These are phyloP conservation scores for Aspergillus fructus DNA, from an alignment of 2,329 filamentous ascomycete species.

Conservation along the genomic window DNA sequence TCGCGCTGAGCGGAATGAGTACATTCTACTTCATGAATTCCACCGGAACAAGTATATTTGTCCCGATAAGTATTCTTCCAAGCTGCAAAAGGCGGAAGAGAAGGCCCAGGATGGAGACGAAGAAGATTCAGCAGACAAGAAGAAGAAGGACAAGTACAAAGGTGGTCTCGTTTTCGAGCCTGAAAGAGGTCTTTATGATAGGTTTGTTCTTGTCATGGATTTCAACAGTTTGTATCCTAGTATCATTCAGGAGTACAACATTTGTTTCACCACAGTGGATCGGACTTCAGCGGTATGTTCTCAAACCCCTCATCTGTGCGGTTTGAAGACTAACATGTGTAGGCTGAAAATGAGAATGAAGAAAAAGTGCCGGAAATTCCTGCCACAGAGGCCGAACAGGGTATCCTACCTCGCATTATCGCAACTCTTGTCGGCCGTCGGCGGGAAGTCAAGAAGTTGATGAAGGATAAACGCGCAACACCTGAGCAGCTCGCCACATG, in stretches of 20 bases:
- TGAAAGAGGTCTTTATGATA: conserved; percentile 96
- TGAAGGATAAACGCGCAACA: conserved; percentile 91
- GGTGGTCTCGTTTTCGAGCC: conserved; percentile 98
- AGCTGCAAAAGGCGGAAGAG: conserved; percentile 70
- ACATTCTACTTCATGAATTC: conserved; percentile 97
- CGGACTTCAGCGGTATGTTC: conserved; percentile 65
- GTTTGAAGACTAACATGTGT: conserved; percentile 13
- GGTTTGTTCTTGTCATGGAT: conserved; percentile 98
- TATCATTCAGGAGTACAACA: conserved; percentile 99
- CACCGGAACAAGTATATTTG: conserved; percentile 97
- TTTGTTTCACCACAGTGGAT: conserved; percentile 97
- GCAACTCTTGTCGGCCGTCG: conserved; percentile 85
- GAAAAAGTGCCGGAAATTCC: conserved; percentile 89
- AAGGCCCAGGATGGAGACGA: conserved; percentile 67
- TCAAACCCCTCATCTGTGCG: not conserved
- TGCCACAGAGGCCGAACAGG: conserved; percentile 67
- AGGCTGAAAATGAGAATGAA: conserved; percentile 67
- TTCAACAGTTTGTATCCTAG: conserved; percentile 99
- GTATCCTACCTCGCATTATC: conserved; percentile 87
- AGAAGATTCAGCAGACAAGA: conserved; percentile 66
- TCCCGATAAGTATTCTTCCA: conserved; percentile 87
- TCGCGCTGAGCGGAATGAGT: conserved; percentile 95
- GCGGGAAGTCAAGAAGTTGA: conserved; percentile 89
- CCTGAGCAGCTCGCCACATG: conserved; percentile 85
- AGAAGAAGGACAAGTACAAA: conserved; percentile 99